Base-by-base conservation (phyloP, 1,284 basidiomycete genomes). In the Trametes versicolor region DNA sequence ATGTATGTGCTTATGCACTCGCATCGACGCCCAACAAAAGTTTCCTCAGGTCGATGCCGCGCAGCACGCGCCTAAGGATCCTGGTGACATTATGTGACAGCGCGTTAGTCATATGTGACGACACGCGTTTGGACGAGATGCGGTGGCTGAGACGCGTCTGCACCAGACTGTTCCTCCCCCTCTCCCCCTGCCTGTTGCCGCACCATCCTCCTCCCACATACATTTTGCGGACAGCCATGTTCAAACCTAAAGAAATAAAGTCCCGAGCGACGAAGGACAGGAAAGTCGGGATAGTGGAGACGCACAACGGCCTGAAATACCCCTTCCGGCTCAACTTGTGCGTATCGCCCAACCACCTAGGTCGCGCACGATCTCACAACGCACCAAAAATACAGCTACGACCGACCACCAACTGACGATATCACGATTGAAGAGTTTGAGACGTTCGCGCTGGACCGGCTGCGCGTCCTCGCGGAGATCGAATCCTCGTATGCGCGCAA, bases 391-490 rank as follows among this genome's bases (percentile, higher is more conserved):
- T 60, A 37, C 67, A 96, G 95, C 79, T 99, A 99, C 74, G 88
- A 95, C 67, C 81, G 79, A n/a, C 94, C 96, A 15, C 97, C 97
- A 7, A 75, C 86, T 17, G 91, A 92, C 53, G 97, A 99, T 73
- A 92, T 99, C 34, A 97, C 96, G 1, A 85, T 99, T 23, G 98
- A 99, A 75, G 94, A 99, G 70, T 99, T 99, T 72, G 98, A 99
- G 79, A 90, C 86, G 3, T 95, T 88, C 77, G 98, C 97, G 0
- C 86, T 99, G 25, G 90, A 97, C 70, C 85, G 98, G 34, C 84
- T 99, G 45, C 89, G 92, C 58, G 88, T 99, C 21, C 85, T 99
- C 8, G 94, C 96, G 7, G 96, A 99, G 77, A 98, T 99, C 69
- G 98, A 99, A 76, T 92, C 97, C 0, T 95, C 92, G 7, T 87